Evolutionary conservation across 2,329 filamentous ascomycete species (phyloP).

Genomic region (Penicillium sp.): DNA sequence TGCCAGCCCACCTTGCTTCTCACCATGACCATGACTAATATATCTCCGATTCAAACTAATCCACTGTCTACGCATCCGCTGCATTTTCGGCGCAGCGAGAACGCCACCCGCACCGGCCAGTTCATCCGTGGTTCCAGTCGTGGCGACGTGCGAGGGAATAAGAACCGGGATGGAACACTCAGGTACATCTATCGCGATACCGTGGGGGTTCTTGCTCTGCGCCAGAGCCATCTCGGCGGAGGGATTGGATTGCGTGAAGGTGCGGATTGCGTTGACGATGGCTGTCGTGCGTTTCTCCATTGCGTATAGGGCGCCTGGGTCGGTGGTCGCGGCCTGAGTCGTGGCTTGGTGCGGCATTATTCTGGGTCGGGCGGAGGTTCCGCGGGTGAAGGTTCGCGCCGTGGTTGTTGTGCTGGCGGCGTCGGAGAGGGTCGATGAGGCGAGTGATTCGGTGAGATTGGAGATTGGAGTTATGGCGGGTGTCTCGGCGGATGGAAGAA

Average conservation of each 20-base stretch:
- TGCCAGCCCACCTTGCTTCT: conserved; percentile 36
- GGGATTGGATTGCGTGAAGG: conserved; percentile 44
- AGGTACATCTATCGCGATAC: conserved; percentile 42
- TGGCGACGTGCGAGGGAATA: conserved; percentile 43
- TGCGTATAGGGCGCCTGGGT: conserved; percentile 47
- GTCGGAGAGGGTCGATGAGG: conserved; percentile 28
- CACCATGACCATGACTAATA: conserved; percentile 41
- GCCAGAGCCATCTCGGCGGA: conserved; percentile 43
- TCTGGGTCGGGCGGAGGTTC: conserved; percentile 25
- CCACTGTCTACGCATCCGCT: conserved; percentile 51
- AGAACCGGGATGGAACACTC: conserved; percentile 37
- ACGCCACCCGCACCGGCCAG: conserved; percentile 46
- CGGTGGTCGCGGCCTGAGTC: conserved; percentile 43
- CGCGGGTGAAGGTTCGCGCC: conserved; percentile 21
- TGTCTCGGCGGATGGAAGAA: conserved; percentile 29
- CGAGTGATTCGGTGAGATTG: conserved; percentile 22
- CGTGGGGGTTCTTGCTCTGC: conserved; percentile 27
- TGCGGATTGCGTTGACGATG: conserved; percentile 46
- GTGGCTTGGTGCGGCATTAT: conserved; percentile 51
- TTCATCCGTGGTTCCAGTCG: conserved; percentile 45
- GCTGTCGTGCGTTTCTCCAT: conserved; percentile 50
- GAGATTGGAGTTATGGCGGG: conserved; percentile 20
- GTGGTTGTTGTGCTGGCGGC: conserved; percentile 34
- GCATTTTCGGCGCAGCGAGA: conserved; percentile 47
- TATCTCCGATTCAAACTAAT: conserved; percentile 51